phyloP scores from a whole-genome alignment of 768 basidiomycete genomes.

The Hydnum rufescens region DNA sequence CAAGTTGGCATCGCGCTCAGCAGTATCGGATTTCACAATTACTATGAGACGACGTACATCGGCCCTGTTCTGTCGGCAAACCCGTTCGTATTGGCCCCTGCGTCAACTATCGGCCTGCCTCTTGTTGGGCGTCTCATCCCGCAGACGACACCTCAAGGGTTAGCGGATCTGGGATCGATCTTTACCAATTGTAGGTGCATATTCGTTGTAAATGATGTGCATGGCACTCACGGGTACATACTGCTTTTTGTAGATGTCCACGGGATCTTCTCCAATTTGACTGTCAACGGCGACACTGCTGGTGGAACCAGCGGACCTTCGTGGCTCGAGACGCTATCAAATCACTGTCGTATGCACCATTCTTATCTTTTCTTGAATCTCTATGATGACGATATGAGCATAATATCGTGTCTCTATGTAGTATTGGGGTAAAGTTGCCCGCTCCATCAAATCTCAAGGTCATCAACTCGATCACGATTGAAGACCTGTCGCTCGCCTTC shows the following conservation, averaged over 20 bases:
- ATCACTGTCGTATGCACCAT: constrained; percentile 20
- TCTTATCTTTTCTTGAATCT: neutral
- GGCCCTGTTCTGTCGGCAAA: neutral
- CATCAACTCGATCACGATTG: constrained; percentile 43
- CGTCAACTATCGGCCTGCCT: neutral
- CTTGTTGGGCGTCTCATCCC: constrained; percentile 41
- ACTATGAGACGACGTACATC: constrained; percentile 21
- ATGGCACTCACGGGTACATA: neutral
- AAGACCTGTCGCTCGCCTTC: constrained; percentile 40
- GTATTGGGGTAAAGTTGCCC: constrained; percentile 38
- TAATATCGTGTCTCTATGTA: neutral
- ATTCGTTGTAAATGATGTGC: neutral
- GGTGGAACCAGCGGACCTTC: constrained; percentile 36
- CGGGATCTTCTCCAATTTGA: constrained; percentile 38
- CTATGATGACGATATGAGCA: neutral
- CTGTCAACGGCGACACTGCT: constrained; percentile 38
- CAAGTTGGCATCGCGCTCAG: constrained; percentile 52
- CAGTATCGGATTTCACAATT: constrained; percentile 41
- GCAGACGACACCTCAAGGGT: constrained; percentile 30
- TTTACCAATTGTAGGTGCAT: constrained; percentile 37
- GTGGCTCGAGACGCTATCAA: constrained; percentile 60
- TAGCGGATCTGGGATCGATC: constrained; percentile 37
- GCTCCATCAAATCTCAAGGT: constrained; percentile 39
- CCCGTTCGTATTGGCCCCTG: neutral
- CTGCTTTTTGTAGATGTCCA: constrained; percentile 22